phyloP scores from a whole-genome alignment of 768 basidiomycete genomes.

The Lentinus brumalis region DNA sequence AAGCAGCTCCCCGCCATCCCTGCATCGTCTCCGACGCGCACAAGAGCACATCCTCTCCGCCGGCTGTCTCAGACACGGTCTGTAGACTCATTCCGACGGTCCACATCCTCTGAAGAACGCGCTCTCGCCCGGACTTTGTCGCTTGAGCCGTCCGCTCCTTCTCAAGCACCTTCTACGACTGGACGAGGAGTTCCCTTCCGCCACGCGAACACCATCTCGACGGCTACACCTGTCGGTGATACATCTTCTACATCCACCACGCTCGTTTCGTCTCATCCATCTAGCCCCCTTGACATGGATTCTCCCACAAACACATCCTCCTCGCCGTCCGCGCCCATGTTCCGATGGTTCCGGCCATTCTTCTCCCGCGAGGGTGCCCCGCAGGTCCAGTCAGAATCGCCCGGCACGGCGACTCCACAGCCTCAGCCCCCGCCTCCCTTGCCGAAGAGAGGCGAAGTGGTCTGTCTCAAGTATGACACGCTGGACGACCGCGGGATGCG shows the following conservation, averaged over 20 bases:
- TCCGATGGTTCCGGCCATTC: constrained; percentile 27
- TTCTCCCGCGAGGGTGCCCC: constrained; percentile 44
- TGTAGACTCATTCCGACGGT: constrained; percentile 12
- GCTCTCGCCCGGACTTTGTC: constrained; percentile 1
- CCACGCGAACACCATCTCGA: constrained; percentile 18
- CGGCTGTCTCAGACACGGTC: constrained; percentile 9
- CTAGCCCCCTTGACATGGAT: background rate
- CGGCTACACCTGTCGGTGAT: constrained; percentile 3
- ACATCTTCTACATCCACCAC: background rate
- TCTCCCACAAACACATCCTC: constrained; percentile 2
- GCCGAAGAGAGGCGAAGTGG: constrained; percentile 65
- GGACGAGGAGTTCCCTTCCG: constrained; percentile 14
- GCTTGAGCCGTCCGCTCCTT: background rate
- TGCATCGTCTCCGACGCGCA: constrained; percentile 5
- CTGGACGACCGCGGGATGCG: constrained; percentile 78
- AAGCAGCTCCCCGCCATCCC: background rate
- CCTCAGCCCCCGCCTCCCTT: constrained; percentile 18
- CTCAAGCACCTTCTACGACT: background rate
- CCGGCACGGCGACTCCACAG: constrained; percentile 14
- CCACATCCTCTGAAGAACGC: constrained; percentile 3
- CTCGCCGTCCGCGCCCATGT: constrained; percentile 7
- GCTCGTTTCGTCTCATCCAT: background rate
- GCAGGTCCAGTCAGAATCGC: constrained; percentile 23
- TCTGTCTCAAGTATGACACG: constrained; percentile 71
- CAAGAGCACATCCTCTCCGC: background rate